Conservation (phyloP, 2,329 filamentous ascomycete genomes). For the Aspergillus novofumigatus region DNA sequence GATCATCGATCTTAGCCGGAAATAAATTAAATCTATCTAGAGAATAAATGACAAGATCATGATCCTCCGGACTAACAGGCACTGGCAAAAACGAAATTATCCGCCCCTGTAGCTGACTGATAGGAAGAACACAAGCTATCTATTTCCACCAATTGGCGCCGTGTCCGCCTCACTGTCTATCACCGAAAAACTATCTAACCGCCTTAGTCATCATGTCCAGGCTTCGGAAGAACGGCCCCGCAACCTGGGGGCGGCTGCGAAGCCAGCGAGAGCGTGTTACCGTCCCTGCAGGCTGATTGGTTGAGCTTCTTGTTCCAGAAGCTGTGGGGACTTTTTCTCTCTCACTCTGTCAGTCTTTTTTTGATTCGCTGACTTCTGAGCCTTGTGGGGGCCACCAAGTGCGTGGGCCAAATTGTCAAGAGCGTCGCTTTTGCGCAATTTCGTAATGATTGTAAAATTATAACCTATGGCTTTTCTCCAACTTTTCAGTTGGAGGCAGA, state of each 20-base stretch:
- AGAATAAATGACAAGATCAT: too few relatives aligned
- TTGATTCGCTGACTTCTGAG: not conserved
- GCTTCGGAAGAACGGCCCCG: slow-evolving; percentile 19
- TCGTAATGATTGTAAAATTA: too few relatives aligned
- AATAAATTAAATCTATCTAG: not conserved
- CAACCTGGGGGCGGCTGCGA: slow-evolving; percentile 17
- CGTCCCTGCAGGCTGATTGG: slow-evolving; percentile 9
- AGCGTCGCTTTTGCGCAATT: too few relatives aligned
- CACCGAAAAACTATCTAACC: not conserved
- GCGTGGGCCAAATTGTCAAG: not conserved
- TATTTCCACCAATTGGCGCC: not conserved
- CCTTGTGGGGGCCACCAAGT: not conserved
- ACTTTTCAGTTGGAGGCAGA: too few relatives aligned
- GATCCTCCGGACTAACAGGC: too few relatives aligned
- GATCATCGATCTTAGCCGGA: not conserved
- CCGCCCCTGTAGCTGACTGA: too few relatives aligned
- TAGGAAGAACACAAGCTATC: not conserved
- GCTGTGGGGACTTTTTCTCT: slow-evolving; percentile 12
- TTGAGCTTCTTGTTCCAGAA: slow-evolving; percentile 18
- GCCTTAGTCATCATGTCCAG: slow-evolving; percentile 4
- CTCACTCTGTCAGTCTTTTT: not conserved
- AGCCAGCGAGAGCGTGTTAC: slow-evolving; percentile 13
- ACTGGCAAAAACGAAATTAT: too few relatives aligned
- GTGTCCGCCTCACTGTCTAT: not conserved
- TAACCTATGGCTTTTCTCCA: too few relatives aligned